Conservation (phyloP, 768 basidiomycete species). For the Steccherinum ochraceum region DNA sequence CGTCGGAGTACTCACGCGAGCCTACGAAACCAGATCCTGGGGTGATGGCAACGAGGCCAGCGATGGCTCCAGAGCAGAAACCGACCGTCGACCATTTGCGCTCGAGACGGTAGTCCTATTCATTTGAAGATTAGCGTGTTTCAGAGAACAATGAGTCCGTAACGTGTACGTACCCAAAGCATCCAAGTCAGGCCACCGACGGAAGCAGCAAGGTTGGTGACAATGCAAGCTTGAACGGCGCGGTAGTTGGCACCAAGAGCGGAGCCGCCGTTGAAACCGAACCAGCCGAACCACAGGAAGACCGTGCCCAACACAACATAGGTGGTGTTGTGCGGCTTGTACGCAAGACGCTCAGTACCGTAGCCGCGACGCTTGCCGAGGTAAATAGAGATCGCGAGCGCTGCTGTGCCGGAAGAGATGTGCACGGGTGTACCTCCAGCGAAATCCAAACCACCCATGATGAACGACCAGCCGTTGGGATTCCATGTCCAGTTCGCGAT, state of each 20-base stretch:
- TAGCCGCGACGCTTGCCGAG: slow-evolving; percentile 90
- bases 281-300: slow-evolving; percentile 95
- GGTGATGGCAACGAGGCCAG: slow-evolving; percentile 85
- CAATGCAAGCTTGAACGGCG: slow-evolving; percentile 83
- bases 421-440: slow-evolving; percentile 97
- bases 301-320: slow-evolving; percentile 93
- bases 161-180: slow-evolving; percentile 55
- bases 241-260: slow-evolving; percentile 86
- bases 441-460: slow-evolving; percentile 83
- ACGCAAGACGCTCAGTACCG: slow-evolving; percentile 84
- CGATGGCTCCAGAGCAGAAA: slow-evolving; percentile 92
- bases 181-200: slow-evolving; percentile 92
- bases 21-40: slow-evolving; percentile 83
- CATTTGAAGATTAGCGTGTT: neutral
- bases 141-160: neutral
- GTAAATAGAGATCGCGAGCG: slow-evolving; percentile 84
- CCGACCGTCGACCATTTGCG: slow-evolving; percentile 91
- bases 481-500: slow-evolving; percentile 99
- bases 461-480: slow-evolving; percentile 64
- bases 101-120: slow-evolving; percentile 89
- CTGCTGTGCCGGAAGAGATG: slow-evolving; percentile 89
- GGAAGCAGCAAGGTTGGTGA: slow-evolving; percentile 87
- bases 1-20: slow-evolving; percentile 51
- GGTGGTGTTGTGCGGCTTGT: slow-evolving; percentile 91
- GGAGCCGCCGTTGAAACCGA: slow-evolving; percentile 91